These are phyloP conservation scores for Pythium plurisporium DNA, from an alignment of 352 stramenopile genomes.

Conservation along the genomic window DNA sequence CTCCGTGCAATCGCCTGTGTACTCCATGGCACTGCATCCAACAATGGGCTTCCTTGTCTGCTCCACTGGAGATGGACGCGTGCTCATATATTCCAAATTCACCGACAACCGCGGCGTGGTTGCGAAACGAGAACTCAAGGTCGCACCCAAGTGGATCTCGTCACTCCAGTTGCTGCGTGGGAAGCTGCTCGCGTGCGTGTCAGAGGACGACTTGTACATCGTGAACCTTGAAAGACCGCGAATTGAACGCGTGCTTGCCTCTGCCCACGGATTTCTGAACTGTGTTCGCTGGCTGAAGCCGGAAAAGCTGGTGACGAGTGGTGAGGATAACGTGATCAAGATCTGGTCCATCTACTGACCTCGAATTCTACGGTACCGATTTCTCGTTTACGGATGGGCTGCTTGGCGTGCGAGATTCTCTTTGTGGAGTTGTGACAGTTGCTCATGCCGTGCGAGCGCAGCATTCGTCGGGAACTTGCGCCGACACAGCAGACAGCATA, in stretches of 20 bases:
- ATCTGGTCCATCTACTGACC: slow-evolving; percentile 42
- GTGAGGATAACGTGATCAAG: slow-evolving; percentile 72
- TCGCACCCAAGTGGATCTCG: slow-evolving; percentile 59
- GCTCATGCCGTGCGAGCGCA: slow-evolving; percentile 47
- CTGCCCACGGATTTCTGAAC: slow-evolving; percentile 60
- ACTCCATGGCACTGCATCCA: slow-evolving; percentile 35
- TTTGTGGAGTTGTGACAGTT: slow-evolving; percentile 39
- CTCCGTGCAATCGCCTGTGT: slow-evolving; percentile 44
- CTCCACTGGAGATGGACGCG: slow-evolving; percentile 58
- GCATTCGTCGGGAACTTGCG: slow-evolving; percentile 53
- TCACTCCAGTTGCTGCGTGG: slow-evolving; percentile 42
- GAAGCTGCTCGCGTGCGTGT: slow-evolving; percentile 42
- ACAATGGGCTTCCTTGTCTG: slow-evolving; percentile 35
- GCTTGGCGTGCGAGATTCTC: background rate
- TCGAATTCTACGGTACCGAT: background rate
- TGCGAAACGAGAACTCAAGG: slow-evolving; percentile 31
- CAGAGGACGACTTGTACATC: slow-evolving; percentile 53
- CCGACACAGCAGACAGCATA: slow-evolving; percentile 60
- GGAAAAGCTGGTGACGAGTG: slow-evolving; percentile 37
- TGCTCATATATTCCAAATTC: slow-evolving; percentile 43
- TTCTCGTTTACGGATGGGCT: too few species aligned
- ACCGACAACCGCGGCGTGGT: background rate
- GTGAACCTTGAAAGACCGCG: slow-evolving; percentile 39
- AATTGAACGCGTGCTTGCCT: slow-evolving; percentile 37
- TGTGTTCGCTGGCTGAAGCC: slow-evolving; percentile 44